Conservation (phyloP, 106 monocot genomes). For the Dendrobium officinale region DNA sequence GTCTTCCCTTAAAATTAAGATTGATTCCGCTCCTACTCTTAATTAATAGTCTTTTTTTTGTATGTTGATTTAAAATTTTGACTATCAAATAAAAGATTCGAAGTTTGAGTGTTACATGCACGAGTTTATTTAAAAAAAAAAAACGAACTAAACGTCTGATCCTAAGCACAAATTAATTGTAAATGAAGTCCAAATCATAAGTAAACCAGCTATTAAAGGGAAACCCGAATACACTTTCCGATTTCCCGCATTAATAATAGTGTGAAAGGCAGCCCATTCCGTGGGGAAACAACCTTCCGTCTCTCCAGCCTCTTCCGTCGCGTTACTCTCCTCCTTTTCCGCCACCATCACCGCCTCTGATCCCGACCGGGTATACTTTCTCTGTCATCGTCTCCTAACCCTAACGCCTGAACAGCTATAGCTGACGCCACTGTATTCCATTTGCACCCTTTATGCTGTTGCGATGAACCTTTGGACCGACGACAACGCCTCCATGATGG, state of each 20-base stretch:
- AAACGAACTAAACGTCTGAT: no score
- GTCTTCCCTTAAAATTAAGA: no score
- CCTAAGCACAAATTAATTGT: no score
- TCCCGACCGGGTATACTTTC: background rate
- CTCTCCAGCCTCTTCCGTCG: background rate
- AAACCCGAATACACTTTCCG: background rate
- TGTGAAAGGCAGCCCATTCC: background rate
- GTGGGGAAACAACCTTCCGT: background rate
- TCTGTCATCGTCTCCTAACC: background rate
- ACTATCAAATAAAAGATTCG: no score
- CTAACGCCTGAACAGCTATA: background rate
- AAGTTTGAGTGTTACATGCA: no score
- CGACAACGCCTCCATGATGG: constrained; percentile 91
- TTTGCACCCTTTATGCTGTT: background rate
- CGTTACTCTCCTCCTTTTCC: background rate
- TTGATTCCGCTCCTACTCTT: no score
- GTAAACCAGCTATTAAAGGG: background rate
- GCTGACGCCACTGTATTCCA: background rate
- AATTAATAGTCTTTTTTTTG: no score
- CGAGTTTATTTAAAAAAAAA: no score
- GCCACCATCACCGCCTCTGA: background rate
- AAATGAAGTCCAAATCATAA: no score
- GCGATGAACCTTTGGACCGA: constrained; percentile 77
- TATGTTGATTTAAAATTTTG: no score
- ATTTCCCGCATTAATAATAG: background rate